Base-by-base conservation (phyloP, 306 rosid species). In the Hylodesmum podocarpum region DNA sequence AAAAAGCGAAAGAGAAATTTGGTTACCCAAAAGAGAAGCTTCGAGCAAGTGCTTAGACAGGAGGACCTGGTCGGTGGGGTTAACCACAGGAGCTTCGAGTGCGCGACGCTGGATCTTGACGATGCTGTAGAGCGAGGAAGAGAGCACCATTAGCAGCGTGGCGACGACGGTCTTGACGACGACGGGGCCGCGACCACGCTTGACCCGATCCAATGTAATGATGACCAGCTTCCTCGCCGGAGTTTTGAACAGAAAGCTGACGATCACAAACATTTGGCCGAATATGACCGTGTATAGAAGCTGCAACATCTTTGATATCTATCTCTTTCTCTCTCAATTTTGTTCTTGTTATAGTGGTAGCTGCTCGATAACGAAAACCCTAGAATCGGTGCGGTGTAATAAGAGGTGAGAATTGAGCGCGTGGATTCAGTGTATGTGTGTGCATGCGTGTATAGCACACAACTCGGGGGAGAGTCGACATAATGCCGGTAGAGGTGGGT, bases 1-100 rank as follows among this genome's bases (percentile, higher is more conserved):
- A 51, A 34, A 25, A 51, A 34, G 16, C 0, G 11, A 31, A 6
- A 57, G 57, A 2, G 37, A 13, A 22, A 39, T 5, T 1, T 8
- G n/a, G 63, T 37, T 90, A 94, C 98, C 98, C 87, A 88, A 69
- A 24, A 90, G 93, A 85, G 98, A 90, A 75, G 91, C 90, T 80
- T 92, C 91, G 3, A 94, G 95, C 75, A 89, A 37, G 84, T 83
- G 88, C 63, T 85, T 77, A 50, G 91, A 86, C 88, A 90, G 33
- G 14, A 94, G 95, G 64, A 92, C 87, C 85, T 94, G 93, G 12
- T 94, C 96, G 16, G 96, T 94, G 34, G 96, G 92, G 68, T 89
- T 87, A 36, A 81, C 76, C 54, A 24, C n/a, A 49, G 86, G 88
- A 24, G 8, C 24, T 8, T 90, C 89, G 28, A 36, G 14, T 21